A percentile compares a stretch with the other conserved stretches of the same genome.
phyloP scores from a whole-genome alignment of 768 basidiomycete genomes.

The Clitopilus hobsonii region DNA sequence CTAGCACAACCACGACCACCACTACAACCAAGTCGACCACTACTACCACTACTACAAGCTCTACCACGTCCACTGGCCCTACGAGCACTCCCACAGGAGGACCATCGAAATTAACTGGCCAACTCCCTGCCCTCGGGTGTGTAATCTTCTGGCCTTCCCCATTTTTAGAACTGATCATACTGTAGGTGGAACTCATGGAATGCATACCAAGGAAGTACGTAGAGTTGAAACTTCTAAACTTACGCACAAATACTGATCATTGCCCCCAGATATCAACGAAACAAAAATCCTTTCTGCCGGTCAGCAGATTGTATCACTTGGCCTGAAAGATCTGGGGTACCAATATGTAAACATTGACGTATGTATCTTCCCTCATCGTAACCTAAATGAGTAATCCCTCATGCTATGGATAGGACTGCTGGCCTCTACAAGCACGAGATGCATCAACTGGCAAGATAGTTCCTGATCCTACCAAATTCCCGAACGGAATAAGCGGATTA shows the following conservation, averaged over 20 bases:
- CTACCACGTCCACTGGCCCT: constrained; percentile 23
- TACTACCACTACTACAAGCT: not conserved
- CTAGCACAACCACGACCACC: not conserved
- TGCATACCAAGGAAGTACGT: constrained; percentile 37
- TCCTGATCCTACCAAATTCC: constrained; percentile 50
- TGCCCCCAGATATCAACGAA: constrained; percentile 42
- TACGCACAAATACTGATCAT: no score
- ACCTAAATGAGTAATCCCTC: not conserved
- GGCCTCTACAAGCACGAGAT: constrained; percentile 37
- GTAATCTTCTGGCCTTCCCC: not conserved
- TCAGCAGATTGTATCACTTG: constrained; percentile 39
- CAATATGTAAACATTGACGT: constrained; percentile 51
- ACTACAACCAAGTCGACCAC: constrained; percentile 2
- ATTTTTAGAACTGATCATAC: not conserved
- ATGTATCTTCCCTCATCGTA: constrained; percentile 7
- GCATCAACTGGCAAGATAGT: constrained; percentile 35
- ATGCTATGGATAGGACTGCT: constrained; percentile 37
- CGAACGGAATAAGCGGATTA: constrained; percentile 42
- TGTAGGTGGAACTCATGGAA: constrained; percentile 53
- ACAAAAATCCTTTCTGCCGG: constrained; percentile 41
- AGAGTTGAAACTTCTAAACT: no score
- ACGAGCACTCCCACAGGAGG: constrained; percentile 33
- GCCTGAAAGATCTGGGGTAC: constrained; percentile 44
- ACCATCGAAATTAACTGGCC: constrained; percentile 36
- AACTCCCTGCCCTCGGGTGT: constrained; percentile 44